Conservation (phyloP, 306 rosid genomes). For the Alnus rubra region DNA sequence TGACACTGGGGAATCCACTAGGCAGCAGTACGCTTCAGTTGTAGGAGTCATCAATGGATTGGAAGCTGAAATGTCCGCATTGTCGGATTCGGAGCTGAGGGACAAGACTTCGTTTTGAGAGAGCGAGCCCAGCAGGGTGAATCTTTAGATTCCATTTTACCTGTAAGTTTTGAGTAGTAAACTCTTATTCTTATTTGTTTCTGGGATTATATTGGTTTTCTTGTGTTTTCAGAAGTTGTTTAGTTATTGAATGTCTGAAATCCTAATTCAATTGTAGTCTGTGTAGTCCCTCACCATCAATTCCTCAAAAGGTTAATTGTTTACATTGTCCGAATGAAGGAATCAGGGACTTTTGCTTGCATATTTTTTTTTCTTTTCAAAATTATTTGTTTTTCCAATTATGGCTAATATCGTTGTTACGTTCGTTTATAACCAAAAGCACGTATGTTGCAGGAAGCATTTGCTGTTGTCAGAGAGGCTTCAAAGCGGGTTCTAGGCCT, state of each 20-base stretch:
- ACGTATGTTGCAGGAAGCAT: slow-evolving; percentile 69
- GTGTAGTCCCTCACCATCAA: neutral
- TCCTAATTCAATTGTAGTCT: too few relatives aligned
- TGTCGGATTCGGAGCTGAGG: slow-evolving; percentile 84
- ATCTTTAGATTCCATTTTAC: slow-evolving; percentile 82
- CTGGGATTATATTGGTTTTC: neutral
- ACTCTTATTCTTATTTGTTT: neutral
- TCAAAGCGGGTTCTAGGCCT: slow-evolving; percentile 89
- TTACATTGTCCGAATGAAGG: neutral
- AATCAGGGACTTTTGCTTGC: neutral
- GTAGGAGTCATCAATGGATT: slow-evolving; percentile 59
- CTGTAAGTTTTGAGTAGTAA: slow-evolving; percentile 38
- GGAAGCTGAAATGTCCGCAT: slow-evolving; percentile 62
- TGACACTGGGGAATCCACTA: slow-evolving; percentile 84
- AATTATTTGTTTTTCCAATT: neutral
- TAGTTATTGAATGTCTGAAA: neutral
- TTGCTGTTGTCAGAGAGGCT: slow-evolving; percentile 94
- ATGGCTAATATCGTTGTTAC: neutral
- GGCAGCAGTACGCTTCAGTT: slow-evolving; percentile 71
- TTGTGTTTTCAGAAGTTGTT: neutral
- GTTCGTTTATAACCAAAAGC: slow-evolving; percentile 17
- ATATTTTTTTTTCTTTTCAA: neutral
- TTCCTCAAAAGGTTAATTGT: neutral
- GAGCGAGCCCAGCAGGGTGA: slow-evolving; percentile 74
- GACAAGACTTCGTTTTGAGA: slow-evolving; percentile 59